A percentile compares a stretch with the other conserved stretches of the same genome.
Conservation (phyloP, 2,329 filamentous ascomycete species). For the Basipetospora chlamydospora region DNA sequence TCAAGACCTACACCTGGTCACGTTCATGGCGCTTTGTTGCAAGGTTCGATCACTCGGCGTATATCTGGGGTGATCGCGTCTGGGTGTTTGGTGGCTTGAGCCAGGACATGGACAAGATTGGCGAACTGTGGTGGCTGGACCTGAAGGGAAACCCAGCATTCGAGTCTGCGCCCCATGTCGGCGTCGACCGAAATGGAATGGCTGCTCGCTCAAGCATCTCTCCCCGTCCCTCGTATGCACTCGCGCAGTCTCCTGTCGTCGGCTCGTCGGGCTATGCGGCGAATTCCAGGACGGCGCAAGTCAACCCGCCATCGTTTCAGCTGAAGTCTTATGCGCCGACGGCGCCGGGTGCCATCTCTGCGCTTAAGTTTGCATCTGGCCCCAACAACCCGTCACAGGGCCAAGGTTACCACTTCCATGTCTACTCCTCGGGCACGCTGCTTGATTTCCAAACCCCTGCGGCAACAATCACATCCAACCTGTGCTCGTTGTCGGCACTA, state of each 20-base stretch:
- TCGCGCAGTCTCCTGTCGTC: constrained; percentile 33
- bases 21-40: constrained; percentile 90
- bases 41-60: constrained; percentile 87
- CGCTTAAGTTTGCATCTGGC: constrained; percentile 71
- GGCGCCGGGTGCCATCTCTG: constrained; percentile 79
- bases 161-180: constrained; percentile 49
- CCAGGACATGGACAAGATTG: constrained; percentile 92
- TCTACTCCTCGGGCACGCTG: constrained; percentile 82
- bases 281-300: constrained; percentile 52
- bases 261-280: constrained; percentile 51
- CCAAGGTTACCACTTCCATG: constrained; percentile 86
- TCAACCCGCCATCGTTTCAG: constrained; percentile 51
- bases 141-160: constrained; percentile 82
- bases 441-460: constrained; percentile 91
- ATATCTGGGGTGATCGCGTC: constrained; percentile 79
- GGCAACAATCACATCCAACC: constrained; percentile 68
- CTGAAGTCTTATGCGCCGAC: constrained; percentile 64
- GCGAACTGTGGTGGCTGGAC: constrained; percentile 95
- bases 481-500: constrained; percentile 80
- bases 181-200: constrained; percentile 30
- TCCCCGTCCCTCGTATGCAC: constrained; percentile 35
- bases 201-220: constrained; percentile 30
- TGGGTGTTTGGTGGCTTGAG: constrained; percentile 96
- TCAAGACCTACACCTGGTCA: constrained; percentile 97
- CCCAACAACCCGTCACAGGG: constrained; percentile 76